phyloP scores from a whole-genome alignment of 2,329 filamentous ascomycete species.

The Aspergillus transmontanensis region DNA sequence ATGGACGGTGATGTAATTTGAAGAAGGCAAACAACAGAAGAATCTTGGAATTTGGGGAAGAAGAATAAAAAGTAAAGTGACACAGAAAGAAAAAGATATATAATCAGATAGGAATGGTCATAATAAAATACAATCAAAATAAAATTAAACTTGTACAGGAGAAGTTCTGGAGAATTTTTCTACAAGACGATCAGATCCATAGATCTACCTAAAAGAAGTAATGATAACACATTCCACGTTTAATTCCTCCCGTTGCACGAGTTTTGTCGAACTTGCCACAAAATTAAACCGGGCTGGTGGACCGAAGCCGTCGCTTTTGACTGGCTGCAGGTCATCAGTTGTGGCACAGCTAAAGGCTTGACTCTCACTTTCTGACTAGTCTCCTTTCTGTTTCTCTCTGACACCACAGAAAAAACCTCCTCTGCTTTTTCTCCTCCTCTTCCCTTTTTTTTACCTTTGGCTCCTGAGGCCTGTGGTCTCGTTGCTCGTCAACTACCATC shows the following conservation, averaged over 20 bases:
- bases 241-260: background rate
- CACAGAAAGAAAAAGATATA: background rate
- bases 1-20: slow-evolving; percentile 5
- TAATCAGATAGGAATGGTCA: background rate
- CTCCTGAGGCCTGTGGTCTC: slow-evolving; percentile 1
- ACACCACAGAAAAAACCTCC: background rate
- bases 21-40: background rate
- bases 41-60: background rate
- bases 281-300: background rate
- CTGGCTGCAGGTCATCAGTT: background rate
- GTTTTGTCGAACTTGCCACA: background rate
- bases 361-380: background rate
- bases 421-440: background rate
- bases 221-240: background rate
- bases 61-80: background rate
- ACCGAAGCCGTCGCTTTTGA: background rate
- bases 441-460: background rate
- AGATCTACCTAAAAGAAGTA: background rate
- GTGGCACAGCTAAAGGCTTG: slow-evolving; percentile 1
- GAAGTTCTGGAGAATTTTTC: background rate
- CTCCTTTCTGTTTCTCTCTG: background rate
- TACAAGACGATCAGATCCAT: slow-evolving; percentile 4
- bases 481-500: background rate
- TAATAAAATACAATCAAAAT: too few species aligned
- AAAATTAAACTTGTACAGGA: background rate